These are phyloP conservation scores for Vitis riparia DNA, from an alignment of 164 flowering plant genomes.

Conservation along the genomic window DNA sequence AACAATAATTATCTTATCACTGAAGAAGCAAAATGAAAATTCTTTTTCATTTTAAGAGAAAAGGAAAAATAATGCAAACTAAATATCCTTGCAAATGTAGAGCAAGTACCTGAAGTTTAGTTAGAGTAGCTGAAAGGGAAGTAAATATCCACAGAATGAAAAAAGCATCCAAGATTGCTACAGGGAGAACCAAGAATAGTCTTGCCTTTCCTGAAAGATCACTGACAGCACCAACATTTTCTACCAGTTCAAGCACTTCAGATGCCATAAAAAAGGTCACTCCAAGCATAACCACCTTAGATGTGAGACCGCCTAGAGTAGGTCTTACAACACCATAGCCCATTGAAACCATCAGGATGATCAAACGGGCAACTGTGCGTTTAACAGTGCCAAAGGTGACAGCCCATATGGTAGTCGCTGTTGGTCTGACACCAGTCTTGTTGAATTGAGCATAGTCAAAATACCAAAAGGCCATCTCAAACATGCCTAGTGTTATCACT, in stretches of 20 bases:
- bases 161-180: slow-evolving; percentile 92
- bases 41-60: not conserved
- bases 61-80: not conserved
- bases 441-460: slow-evolving; percentile 94
- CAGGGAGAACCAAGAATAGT: slow-evolving; percentile 91
- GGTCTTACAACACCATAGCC: slow-evolving; percentile 99
- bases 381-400: slow-evolving; percentile 91
- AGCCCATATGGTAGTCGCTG: slow-evolving; percentile 88
- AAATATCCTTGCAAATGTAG: slow-evolving; percentile 1
- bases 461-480: slow-evolving; percentile 96
- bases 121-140: slow-evolving; percentile 87
- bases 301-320: slow-evolving; percentile 94
- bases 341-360: slow-evolving; percentile 91
- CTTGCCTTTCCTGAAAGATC: slow-evolving; percentile 92
- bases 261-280: slow-evolving; percentile 89
- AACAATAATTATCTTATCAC: too few species aligned
- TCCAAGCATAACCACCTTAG: slow-evolving; percentile 92
- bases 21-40: too few species aligned
- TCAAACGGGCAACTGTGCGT: slow-evolving; percentile 78
- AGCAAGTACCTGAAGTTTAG: slow-evolving; percentile 86
- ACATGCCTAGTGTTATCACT: slow-evolving; percentile 92
- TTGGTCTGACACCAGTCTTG: slow-evolving; percentile 80
- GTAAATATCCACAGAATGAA: slow-evolving; percentile 97
- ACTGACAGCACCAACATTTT: slow-evolving; percentile 88
- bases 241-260: slow-evolving; percentile 90